Base-by-base conservation (phyloP, 768 basidiomycete genomes). In the Peribolospora kevripleyi region DNA sequence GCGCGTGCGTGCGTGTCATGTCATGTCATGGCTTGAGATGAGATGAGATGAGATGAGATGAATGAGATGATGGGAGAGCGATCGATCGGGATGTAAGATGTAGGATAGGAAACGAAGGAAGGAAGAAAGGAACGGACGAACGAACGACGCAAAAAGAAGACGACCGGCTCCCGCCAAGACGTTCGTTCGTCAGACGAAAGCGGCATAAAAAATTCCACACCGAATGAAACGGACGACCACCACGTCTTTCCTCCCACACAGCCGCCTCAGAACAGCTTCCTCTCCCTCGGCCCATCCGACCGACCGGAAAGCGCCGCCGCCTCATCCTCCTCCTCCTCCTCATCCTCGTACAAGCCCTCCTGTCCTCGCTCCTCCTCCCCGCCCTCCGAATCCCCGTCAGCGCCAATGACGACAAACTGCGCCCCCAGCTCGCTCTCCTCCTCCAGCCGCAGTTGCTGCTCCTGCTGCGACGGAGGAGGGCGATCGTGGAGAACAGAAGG, bases 321-420 rank as follows among this genome's bases (percentile, higher is more conserved):
- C 25, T 37, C 36, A 53, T 7, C 11, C 48, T 47, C 3, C 52
- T 47, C 49, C 57, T 54, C 55, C 51, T 51, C 40, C 48, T 40
- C 43, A 10, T 39, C 41, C 51, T 5, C 7, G 42, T 50, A 1
- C 6, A 13, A 5, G 10, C 58, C 6, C 37, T 46, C 11, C 37
- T 56, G 2, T 10, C 53, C 6, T n/a, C 25, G n/a, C 57, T 58
- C 50, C 51, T 56, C 46, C 57, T 50, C 51, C 57, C 57, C 52
- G 51, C 60, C 48, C 46, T 57, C 61, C 11, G 5, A 13, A n/a
- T 54, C 56, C n/a, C 13, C n/a, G 10, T 3, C 43, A 7, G 13
- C 40, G n/a, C 43, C 51, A 10, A 42, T 14, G 10, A 11, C 3
- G 50, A 14, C 37, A 3, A 46, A 38, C 36, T 42, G 4, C 39